Percentiles rank a stretch among this genome's conserved stretches.
These are phyloP conservation scores for Penicillium brevicompactum DNA, from an alignment of 2,329 filamentous ascomycete genomes.

Conservation along the genomic window DNA sequence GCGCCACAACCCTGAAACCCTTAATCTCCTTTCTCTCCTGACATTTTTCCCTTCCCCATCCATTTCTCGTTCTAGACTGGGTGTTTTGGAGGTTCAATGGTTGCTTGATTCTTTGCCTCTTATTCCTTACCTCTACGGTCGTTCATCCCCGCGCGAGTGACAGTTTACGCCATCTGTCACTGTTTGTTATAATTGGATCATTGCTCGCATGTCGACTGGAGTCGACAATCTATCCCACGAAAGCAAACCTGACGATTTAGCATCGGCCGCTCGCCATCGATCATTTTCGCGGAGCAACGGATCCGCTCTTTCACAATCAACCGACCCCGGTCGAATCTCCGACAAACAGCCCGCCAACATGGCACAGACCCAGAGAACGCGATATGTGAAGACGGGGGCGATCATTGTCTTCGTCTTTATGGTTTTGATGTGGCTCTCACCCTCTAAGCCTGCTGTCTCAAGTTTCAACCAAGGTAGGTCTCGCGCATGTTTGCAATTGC, in stretches of 20 bases:
- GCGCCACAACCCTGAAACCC: conserved; percentile 26
- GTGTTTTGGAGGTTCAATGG: conserved; percentile 34
- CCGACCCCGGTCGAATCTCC: conserved; percentile 49
- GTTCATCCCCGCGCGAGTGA: conserved; percentile 24
- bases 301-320: conserved; percentile 46
- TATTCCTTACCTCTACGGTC: conserved; percentile 22
- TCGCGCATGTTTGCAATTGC: neutral
- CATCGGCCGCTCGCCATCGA: conserved; percentile 53
- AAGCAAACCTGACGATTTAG: conserved; percentile 57
- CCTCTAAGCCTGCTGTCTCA: conserved; percentile 34
- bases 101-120: conserved; percentile 15
- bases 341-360: conserved; percentile 51
- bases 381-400: conserved; percentile 64
- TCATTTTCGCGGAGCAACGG: conserved; percentile 55
- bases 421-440: conserved; percentile 58
- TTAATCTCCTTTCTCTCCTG: conserved; percentile 25
- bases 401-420: conserved; percentile 61
- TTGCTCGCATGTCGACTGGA: conserved; percentile 58
- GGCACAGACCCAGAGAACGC: conserved; percentile 63
- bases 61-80: conserved; percentile 24
- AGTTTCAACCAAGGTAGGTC: conserved; percentile 27
- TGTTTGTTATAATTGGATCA: conserved; percentile 16
- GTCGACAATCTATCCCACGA: conserved; percentile 53
- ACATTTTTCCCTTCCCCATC: conserved; percentile 13
- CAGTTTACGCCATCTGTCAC: conserved; percentile 21